Base-by-base conservation (phyloP, 2,329 filamentous ascomycete species). In the Penicillium nordicum region DNA sequence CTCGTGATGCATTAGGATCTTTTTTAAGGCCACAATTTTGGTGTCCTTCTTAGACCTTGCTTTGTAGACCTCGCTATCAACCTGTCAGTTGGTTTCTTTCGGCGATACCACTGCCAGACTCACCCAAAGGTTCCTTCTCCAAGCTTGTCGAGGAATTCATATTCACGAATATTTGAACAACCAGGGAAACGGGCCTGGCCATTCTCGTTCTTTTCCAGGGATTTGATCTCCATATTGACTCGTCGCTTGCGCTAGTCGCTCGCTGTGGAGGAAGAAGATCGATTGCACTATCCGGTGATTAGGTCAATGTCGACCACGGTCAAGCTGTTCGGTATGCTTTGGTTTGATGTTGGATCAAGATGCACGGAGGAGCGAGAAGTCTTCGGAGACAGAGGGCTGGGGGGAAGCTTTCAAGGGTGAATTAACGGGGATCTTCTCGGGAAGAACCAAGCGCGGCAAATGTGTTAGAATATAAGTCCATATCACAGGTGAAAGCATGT, bases 1-100 rank as follows among this genome's bases (percentile, higher is more conserved):
- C 79, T 99, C 94, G 74, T 97, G 96, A 74, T 97, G 94, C 90
- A 97, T 97, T 63, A 99, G 85, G 64, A 99, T 99, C 82, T 97
- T 97, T 80, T 99, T 99, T 69, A 99, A 76, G 4, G 94, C 94
- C 58, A 96, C 89, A 44, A 93, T 75, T 25, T 84, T 82, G 52
- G 89, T 88, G 1, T 86, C 89, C 68, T 83, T 88, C 67, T 85
- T 87, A 29, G 89, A 91, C 59, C 84, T 84, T 59, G 92, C 94
- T 69, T 93, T 94, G 74, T 96, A 91, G 38, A 97, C 94, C 78
- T 97, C 92, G 64, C 88, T 89, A 60, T 57, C n/a, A 49, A 53
- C 53, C 44, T 53, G 60, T 61, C 46, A 65, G 55, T 59, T 61
- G 32, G 10, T 23, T 45, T 18, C 53, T 32, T 29, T 5, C 16